phyloP scores from a whole-genome alignment of 2,329 filamentous ascomycete species.

The Phyllosticta paracitricarpa region DNA sequence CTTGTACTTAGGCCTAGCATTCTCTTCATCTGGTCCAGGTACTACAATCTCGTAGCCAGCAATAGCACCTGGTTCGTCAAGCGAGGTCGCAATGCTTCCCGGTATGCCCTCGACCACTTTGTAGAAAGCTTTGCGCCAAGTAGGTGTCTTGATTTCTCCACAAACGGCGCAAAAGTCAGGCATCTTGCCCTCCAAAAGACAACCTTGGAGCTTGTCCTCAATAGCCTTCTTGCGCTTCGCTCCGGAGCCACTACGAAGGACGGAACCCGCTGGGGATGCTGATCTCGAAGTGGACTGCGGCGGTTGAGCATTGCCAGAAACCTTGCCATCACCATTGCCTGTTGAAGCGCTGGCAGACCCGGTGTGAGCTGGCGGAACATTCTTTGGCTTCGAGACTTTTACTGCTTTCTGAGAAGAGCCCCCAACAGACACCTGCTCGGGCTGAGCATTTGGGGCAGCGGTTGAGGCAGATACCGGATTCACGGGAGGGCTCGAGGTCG shows the following conservation, averaged over 20 bases:
- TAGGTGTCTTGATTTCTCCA: constrained; percentile 89
- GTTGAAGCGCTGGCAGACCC: constrained; percentile 21
- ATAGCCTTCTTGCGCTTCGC: constrained; percentile 59
- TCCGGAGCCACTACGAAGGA: constrained; percentile 38
- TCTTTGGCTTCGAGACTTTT: constrained; percentile 18
- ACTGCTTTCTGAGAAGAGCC: constrained; percentile 9
- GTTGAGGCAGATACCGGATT: not conserved
- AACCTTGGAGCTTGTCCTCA: constrained; percentile 43
- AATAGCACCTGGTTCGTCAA: constrained; percentile 59
- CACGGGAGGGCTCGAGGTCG: not conserved
- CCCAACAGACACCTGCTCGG: not conserved
- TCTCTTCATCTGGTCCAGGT: constrained; percentile 39
- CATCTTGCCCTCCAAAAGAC: constrained; percentile 68
- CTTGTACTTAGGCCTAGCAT: constrained; percentile 57
- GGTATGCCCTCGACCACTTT: constrained; percentile 56
- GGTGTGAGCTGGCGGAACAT: constrained; percentile 26
- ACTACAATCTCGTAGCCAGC: constrained; percentile 24
- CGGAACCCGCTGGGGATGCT: constrained; percentile 8
- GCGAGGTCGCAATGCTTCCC: constrained; percentile 58
- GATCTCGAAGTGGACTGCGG: not conserved
- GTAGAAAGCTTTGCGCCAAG: constrained; percentile 76
- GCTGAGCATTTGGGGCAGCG: not conserved
- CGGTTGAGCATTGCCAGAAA: not conserved
- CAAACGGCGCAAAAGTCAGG: constrained; percentile 88
- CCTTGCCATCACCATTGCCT: constrained; percentile 23